These are phyloP conservation scores for Candida sp. DNA, from an alignment of 1,139 yeast species.

Conservation along the genomic window DNA sequence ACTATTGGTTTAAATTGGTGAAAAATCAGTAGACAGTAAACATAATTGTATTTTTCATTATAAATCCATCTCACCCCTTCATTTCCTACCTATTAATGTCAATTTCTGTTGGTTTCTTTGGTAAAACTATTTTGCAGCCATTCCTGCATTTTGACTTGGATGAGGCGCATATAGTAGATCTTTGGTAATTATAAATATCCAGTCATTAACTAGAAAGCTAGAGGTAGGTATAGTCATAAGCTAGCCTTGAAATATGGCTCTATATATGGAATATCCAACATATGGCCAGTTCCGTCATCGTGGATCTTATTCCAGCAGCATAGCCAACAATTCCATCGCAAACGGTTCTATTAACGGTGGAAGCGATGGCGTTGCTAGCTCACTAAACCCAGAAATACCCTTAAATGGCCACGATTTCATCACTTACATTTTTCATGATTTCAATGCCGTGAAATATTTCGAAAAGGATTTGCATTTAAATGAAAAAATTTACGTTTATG, in stretches of 20 bases:
- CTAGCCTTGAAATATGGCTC: neutral
- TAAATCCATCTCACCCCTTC: too few relatives aligned
- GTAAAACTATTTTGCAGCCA: too few relatives aligned
- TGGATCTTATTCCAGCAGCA: neutral
- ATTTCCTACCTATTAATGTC: too few relatives aligned
- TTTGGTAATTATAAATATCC: too few relatives aligned
- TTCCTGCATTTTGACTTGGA: too few relatives aligned
- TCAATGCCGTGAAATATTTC: conserved; percentile 48
- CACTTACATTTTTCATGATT: conserved; percentile 48
- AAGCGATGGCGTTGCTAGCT: neutral
- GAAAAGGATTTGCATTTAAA: conserved; percentile 35
- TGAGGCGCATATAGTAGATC: too few relatives aligned
- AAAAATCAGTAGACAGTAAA: too few relatives aligned
- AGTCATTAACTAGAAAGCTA: too few relatives aligned
- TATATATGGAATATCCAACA: neutral
- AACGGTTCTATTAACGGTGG: neutral
- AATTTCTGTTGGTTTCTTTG: too few relatives aligned
- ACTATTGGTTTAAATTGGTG: too few relatives aligned
- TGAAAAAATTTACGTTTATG: conserved; percentile 35
- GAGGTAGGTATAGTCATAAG: neutral
- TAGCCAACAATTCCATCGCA: neutral
- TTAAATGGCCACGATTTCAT: conserved; percentile 22
- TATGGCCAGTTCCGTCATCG: neutral
- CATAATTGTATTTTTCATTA: too few relatives aligned
- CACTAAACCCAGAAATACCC: neutral